These are phyloP conservation scores for Coemansia umbellata DNA, from an alignment of 192 early-diverging fungal species.

Conservation along the genomic window DNA sequence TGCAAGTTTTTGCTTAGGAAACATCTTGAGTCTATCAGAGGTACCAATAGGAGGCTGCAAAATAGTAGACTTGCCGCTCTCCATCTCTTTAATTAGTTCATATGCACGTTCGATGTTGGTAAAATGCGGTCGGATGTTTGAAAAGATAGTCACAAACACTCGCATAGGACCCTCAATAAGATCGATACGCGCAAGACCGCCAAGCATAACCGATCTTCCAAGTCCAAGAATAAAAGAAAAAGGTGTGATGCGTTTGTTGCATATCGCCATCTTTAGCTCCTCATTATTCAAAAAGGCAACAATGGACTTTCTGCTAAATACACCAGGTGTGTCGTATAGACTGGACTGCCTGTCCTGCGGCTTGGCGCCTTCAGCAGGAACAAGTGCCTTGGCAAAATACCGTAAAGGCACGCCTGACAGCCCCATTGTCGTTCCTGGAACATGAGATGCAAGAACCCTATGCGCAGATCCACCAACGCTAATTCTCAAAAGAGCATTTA, in stretches of 20 bases:
- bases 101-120: constrained; percentile 51
- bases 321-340: constrained; percentile 62
- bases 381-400: constrained; percentile 51
- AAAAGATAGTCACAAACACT: constrained; percentile 56
- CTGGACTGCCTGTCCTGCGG: constrained; percentile 34
- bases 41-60: constrained; percentile 46
- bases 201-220: constrained; percentile 55
- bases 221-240: constrained; percentile 54
- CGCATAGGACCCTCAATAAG: constrained; percentile 44
- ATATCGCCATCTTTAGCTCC: constrained; percentile 52
- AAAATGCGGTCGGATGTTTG: constrained; percentile 55
- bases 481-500: constrained; percentile 62
- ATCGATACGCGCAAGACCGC: constrained; percentile 59
- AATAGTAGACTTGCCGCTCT: constrained; percentile 29
- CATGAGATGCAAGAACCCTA: constrained; percentile 55
- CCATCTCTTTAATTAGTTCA: constrained; percentile 37
- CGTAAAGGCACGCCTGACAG: constrained; percentile 57
- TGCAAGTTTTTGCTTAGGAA: constrained; percentile 40
- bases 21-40: constrained; percentile 18
- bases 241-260: constrained; percentile 47
- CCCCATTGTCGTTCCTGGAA: constrained; percentile 75
- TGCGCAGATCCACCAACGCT: constrained; percentile 46
- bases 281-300: constrained; percentile 48
- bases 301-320: constrained; percentile 56
- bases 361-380: constrained; percentile 22